Evolutionary conservation across 23 red algal species (phyloP).

Genomic region (Gracilaria domingensis): DNA sequence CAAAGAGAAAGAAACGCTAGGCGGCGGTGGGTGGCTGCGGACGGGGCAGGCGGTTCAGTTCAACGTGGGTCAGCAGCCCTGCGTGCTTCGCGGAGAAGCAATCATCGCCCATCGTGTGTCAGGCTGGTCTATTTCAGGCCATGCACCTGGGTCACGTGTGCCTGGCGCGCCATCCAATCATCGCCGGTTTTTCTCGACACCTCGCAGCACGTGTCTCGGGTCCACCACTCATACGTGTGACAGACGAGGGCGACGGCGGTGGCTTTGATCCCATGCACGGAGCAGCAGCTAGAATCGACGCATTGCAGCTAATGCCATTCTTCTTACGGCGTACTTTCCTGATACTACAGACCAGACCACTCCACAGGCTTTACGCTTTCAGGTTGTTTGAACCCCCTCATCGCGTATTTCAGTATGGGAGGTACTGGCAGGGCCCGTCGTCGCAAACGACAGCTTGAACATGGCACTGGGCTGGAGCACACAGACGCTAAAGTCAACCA

Average conservation of each 20-base stretch:
- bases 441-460: slow-evolving; percentile 54
- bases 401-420: slow-evolving; percentile 54
- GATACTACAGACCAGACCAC: no score
- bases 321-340: no score
- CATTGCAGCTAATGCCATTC: no score
- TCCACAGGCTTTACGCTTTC: no score
- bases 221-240: neutral
- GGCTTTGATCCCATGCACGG: neutral
- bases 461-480: slow-evolving; percentile 83
- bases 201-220: neutral
- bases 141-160: neutral
- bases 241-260: neutral
- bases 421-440: slow-evolving; percentile 78
- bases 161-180: neutral
- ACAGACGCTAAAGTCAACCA: slow-evolving; percentile 23
- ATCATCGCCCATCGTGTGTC: neutral
- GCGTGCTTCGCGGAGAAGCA: neutral
- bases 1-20: neutral
- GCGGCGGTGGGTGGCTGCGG: neutral
- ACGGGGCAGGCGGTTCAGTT: no score
- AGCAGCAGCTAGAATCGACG: neutral
- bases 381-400: neutral
- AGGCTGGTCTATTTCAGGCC: neutral
- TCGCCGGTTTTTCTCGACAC: neutral
- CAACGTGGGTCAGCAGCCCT: no score